phyloP scores from a whole-genome alignment of 169 alveolate species.

The Cryptosporidium baileyi region DNA sequence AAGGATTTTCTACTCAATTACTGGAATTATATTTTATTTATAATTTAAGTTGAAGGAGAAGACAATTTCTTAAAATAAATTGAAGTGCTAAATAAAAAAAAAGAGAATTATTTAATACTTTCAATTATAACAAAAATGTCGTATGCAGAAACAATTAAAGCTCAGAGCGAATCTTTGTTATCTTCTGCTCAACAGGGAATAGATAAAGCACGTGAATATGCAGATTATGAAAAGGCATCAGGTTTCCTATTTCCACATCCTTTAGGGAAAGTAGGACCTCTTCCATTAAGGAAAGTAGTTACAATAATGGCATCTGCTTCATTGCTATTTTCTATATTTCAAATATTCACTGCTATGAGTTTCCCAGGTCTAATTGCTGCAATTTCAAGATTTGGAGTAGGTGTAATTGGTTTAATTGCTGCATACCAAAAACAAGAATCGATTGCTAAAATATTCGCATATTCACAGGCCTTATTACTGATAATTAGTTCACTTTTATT shows the following conservation, averaged over 20 bases:
- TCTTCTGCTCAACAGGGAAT: constrained; percentile 68
- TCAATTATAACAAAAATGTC: no score
- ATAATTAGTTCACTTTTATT: constrained; percentile 40
- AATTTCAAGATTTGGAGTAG: constrained; percentile 58
- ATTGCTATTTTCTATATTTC: constrained; percentile 50
- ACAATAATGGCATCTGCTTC: constrained; percentile 43
- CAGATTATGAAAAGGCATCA: constrained; percentile 66
- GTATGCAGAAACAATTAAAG: constrained; percentile 61
- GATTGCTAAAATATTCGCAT: constrained; percentile 48
- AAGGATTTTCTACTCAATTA: no score
- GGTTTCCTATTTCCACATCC: constrained; percentile 66
- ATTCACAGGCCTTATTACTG: constrained; percentile 42
- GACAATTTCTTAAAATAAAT: no score
- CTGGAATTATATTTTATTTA: no score
- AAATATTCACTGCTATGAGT: constrained; percentile 68
- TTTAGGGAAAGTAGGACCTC: constrained; percentile 69
- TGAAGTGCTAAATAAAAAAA: no score
- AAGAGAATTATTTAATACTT: no score
- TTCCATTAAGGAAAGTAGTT: constrained; percentile 61
- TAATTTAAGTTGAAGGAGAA: no score
- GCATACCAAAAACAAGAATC: constrained; percentile 64
- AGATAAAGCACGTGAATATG: constrained; percentile 67
- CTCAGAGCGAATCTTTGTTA: constrained; percentile 53
- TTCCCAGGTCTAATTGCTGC: constrained; percentile 62
- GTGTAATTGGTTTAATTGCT: constrained; percentile 52